phyloP scores from a whole-genome alignment of 257 asterid genomes.

The Marsdenia floribunda region DNA sequence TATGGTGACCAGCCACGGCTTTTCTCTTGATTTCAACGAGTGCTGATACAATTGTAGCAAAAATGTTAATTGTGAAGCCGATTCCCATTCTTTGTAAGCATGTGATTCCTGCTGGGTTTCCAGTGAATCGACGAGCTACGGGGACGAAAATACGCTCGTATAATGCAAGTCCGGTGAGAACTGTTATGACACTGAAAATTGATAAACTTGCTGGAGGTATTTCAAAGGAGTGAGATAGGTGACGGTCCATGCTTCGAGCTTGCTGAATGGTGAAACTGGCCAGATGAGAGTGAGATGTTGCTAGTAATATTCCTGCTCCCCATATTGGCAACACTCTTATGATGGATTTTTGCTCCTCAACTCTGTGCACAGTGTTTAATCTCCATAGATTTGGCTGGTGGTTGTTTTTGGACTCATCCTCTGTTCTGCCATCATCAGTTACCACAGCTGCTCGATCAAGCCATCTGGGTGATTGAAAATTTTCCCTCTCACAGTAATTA shows the following conservation, averaged over 20 bases:
- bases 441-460: conserved; percentile 66
- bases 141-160: conserved; percentile 77
- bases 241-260: conserved; percentile 69
- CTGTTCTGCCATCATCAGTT: conserved; percentile 27
- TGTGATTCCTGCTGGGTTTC: conserved; percentile 53
- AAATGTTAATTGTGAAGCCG: conserved; percentile 46
- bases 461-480: conserved; percentile 35
- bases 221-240: conserved; percentile 42
- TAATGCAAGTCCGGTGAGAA: conserved; percentile 41
- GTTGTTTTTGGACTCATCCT: conserved; percentile 1
- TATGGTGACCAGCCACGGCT: conserved; percentile 38
- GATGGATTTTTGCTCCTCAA: conserved; percentile 69
- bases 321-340: conserved; percentile 62
- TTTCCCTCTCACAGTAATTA: not conserved
- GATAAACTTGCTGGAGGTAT: conserved; percentile 76
- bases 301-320: conserved; percentile 61
- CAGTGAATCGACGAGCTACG: conserved; percentile 39
- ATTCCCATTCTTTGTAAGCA: conserved; percentile 83
- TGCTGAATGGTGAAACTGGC: conserved; percentile 63
- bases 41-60: conserved; percentile 51
- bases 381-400: conserved; percentile 55
- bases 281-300: conserved; percentile 56
- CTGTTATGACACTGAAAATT: conserved; percentile 57
- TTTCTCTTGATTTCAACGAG: conserved; percentile 63
- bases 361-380: conserved; percentile 70